phyloP scores from a whole-genome alignment of 352 stramenopile species.

The Phytophthora pistaciae region DNA sequence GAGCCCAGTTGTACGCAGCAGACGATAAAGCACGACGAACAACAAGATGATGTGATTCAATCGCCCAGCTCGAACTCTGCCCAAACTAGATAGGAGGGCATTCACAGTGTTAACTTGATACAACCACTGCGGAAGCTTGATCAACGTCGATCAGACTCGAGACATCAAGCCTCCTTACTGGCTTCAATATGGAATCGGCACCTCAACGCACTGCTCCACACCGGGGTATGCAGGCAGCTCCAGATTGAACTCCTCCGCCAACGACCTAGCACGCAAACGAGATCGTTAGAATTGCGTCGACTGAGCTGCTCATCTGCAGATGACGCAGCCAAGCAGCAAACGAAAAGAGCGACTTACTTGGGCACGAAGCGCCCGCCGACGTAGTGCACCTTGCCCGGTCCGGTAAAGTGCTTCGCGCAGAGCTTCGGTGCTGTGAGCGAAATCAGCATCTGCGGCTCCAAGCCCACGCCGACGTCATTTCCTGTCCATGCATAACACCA shows the following conservation, averaged over 20 bases:
- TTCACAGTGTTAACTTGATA: constrained; percentile 12
- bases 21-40: neutral
- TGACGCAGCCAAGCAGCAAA: neutral
- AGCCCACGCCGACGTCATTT: constrained; percentile 77
- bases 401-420: constrained; percentile 90
- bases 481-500: constrained; percentile 28
- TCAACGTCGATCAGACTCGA: constrained; percentile 7
- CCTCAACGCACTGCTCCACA: constrained; percentile 70
- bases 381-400: constrained; percentile 91
- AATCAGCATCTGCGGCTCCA: constrained; percentile 95
- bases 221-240: constrained; percentile 70
- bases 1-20: constrained; percentile 5
- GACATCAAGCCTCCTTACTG: constrained; percentile 19
- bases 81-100: constrained; percentile 6
- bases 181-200: constrained; percentile 47
- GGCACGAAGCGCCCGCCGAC: constrained; percentile 97
- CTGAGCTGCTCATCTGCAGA: neutral
- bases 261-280: constrained; percentile 34
- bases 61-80: neutral
- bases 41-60: neutral
- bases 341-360: constrained; percentile 53
- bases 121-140: neutral
- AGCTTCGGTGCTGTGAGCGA: constrained; percentile 98
- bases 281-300: neutral
- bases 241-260: constrained; percentile 71